These are phyloP conservation scores for Eucalyptus shirleyi DNA, from an alignment of 345 rosid genomes.

Conservation along the genomic window DNA sequence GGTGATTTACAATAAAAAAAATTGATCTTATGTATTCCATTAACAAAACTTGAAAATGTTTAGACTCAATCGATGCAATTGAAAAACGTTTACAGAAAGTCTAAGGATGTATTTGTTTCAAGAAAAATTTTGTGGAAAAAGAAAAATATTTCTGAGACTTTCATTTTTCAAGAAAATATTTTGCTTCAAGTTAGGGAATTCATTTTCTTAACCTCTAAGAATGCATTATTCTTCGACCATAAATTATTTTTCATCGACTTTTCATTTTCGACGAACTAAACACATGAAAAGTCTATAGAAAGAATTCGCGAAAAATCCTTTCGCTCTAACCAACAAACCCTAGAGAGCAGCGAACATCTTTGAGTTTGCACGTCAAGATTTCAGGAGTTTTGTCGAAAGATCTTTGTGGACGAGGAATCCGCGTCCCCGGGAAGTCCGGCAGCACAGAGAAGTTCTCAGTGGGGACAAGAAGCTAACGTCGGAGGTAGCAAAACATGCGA, in stretches of 20 bases:
- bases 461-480: not conserved
- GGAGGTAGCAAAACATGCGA: not conserved
- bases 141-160: accelerated
- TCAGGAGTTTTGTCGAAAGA: not conserved
- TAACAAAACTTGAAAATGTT: too few relatives aligned
- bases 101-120: too few relatives aligned
- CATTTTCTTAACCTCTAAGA: not conserved
- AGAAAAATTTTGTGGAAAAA: too few relatives aligned
- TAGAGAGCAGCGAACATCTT: too few relatives aligned
- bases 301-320: too few relatives aligned
- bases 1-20: too few relatives aligned
- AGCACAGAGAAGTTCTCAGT: not conserved
- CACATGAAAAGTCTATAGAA: too few relatives aligned
- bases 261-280: accelerated
- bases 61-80: too few relatives aligned
- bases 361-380: not conserved
- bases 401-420: not conserved
- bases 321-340: too few relatives aligned
- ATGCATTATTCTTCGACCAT: accelerated
- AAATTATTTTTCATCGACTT: not conserved
- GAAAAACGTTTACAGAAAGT: too few relatives aligned
- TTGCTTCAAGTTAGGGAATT: not conserved
- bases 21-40: too few relatives aligned
- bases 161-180: accelerated
- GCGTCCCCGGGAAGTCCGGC: not conserved